These are phyloP conservation scores for Microbotryomycetes sp. DNA, from an alignment of 1,284 basidiomycete genomes.

Conservation along the genomic window DNA sequence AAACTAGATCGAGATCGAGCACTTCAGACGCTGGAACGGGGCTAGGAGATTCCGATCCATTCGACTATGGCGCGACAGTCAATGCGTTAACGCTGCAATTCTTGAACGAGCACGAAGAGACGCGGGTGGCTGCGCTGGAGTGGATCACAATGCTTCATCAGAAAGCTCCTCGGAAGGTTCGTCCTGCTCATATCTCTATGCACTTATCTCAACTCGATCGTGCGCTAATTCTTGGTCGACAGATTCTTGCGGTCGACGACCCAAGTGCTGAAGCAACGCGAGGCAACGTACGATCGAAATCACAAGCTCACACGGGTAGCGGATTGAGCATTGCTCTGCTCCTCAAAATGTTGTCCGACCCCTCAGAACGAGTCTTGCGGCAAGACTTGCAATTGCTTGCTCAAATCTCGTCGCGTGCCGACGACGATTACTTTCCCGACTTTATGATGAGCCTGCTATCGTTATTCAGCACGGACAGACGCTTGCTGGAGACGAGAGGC, in stretches of 20 bases:
- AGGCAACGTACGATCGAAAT: background rate
- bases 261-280: conserved; percentile 52
- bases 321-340: conserved; percentile 65
- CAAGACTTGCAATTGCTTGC: conserved; percentile 91
- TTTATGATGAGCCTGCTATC: conserved; percentile 94
- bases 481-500: conserved; percentile 82
- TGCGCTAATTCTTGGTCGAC: no score
- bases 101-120: conserved; percentile 92
- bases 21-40: background rate
- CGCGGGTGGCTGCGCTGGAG: conserved; percentile 86
- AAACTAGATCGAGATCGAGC: background rate
- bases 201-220: no score
- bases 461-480: conserved; percentile 88
- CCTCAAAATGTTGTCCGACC: conserved; percentile 91
- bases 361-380: conserved; percentile 95
- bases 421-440: conserved; percentile 87
- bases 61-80: conserved; percentile 89
- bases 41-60: conserved; percentile 58
- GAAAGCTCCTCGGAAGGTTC: conserved; percentile 87
- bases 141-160: conserved; percentile 99
- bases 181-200: conserved; percentile 2
- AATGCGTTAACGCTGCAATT: conserved; percentile 89
- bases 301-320: conserved; percentile 1
- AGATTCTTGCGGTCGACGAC: conserved; percentile 94
- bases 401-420: conserved; percentile 82